These are phyloP conservation scores for Suhomyces bribrorum DNA, from an alignment of 1,139 yeast genomes.

Conservation along the genomic window DNA sequence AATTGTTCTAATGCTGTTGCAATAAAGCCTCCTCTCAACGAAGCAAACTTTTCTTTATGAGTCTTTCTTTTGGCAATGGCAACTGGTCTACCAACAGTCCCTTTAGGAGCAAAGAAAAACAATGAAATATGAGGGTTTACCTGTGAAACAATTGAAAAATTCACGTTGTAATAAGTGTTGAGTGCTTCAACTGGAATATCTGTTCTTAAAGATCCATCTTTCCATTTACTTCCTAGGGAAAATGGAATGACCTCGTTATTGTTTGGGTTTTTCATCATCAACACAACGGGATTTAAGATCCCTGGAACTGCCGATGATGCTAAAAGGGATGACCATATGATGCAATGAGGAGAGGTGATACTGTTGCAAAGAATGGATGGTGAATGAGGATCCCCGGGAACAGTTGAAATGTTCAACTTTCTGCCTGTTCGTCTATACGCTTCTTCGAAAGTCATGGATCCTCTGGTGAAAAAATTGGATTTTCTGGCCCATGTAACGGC, in stretches of 20 bases:
- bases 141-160: conserved; percentile 75
- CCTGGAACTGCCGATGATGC: conserved; percentile 88
- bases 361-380: conserved; percentile 79
- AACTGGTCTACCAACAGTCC: conserved; percentile 80
- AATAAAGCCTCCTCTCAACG: conserved; percentile 73
- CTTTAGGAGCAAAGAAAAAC: conserved; percentile 77
- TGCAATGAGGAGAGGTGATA: conserved; percentile 76
- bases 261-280: conserved; percentile 65
- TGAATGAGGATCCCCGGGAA: conserved; percentile 81
- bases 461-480: conserved; percentile 67
- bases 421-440: conserved; percentile 70
- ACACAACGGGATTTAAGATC: conserved; percentile 75
- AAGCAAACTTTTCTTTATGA: conserved; percentile 36
- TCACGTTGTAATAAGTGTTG: conserved; percentile 76
- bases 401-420: conserved; percentile 70
- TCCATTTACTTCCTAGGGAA: conserved; percentile 74
- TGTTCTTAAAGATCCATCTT: conserved; percentile 72
- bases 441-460: conserved; percentile 72
- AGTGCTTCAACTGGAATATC: conserved; percentile 70
- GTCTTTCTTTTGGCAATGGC: conserved; percentile 54
- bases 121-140: conserved; percentile 81
- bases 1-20: conserved; percentile 73
- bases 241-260: conserved; percentile 57
- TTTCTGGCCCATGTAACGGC: conserved; percentile 74
- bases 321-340: conserved; percentile 76